Base-by-base conservation (phyloP, 805 yeast genomes). In the Torulaspora franciscae region DNA sequence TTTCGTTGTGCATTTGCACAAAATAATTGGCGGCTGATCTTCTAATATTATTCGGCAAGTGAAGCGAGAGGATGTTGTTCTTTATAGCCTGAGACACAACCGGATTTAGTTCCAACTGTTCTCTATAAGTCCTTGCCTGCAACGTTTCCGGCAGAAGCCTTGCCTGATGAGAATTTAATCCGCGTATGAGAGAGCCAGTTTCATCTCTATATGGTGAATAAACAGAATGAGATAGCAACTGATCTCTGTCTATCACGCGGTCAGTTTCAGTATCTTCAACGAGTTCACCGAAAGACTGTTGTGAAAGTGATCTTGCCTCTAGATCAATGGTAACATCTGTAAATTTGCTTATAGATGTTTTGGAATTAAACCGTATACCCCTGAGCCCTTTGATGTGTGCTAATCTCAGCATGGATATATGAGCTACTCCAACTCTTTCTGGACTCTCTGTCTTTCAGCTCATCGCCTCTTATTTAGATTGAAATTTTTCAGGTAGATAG, bases 21-120 rank as follows among this genome's bases (percentile, higher is more conserved):
- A 73, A 83, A 24, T 79, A 62, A 37, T 66, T 67, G 0, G 87
- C 82, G 0, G 81, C 88, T 8, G 79, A 72, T 44, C 75, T 75
- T 45, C 90, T 72, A 37, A 89, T 61, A 34, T 74, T 70, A 51
- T 75, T 82, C 0, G 96, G 95, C 3, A 73, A 66, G 37, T 80
- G 73, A n/a, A 72, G 63, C 6, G 75, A 68, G 43, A 83, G 56
- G 45, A 89, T 82, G 55, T 85, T 76, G 52, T 83, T 75, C 48
- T 79, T 74, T 33, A 89, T 83, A 0, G 76, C 73, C 28, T 74
- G 69, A 1, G 87, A 66, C 3, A 89, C 69, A 3, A 59, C 66
- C 1, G 67, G 65, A 0, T 95, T 95, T 13, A 89, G 58, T 40
- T 63, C 65, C 4, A 82, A 61, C 42, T 78, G 80, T 2, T 62